These are phyloP conservation scores for Phytophthora constricta DNA, from an alignment of 352 stramenopile species.

Conservation along the genomic window DNA sequence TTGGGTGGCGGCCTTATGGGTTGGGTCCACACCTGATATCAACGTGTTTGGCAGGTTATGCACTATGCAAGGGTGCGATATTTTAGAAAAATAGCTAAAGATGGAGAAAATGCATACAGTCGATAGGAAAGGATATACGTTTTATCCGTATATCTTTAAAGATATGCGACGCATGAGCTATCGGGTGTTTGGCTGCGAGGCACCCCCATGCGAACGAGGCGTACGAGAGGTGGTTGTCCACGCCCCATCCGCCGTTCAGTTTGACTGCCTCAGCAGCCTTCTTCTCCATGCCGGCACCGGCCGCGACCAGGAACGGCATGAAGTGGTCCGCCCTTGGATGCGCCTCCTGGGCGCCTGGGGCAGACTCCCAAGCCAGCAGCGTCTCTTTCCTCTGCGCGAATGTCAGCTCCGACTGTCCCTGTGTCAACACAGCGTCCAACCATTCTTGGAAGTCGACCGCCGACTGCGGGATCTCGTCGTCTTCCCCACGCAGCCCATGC, in stretches of 20 bases:
- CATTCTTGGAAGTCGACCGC: slow-evolving; percentile 51
- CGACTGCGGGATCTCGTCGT: slow-evolving; percentile 21
- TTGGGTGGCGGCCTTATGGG: too few relatives aligned
- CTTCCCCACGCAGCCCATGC: slow-evolving; percentile 29
- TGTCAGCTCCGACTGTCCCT: slow-evolving; percentile 25
- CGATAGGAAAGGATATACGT: not conserved
- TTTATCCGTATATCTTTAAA: too few relatives aligned
- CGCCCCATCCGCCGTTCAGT: slow-evolving; percentile 46
- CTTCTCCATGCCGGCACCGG: slow-evolving; percentile 61
- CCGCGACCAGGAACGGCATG: slow-evolving; percentile 60
- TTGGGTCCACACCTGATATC: slow-evolving; percentile 26
- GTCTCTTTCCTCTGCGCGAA: slow-evolving; percentile 44
- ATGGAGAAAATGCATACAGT: too few relatives aligned
- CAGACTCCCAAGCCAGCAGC: slow-evolving; percentile 48
- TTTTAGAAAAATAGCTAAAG: too few relatives aligned
- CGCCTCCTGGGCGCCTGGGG: slow-evolving; percentile 41
- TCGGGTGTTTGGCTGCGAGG: not conserved
- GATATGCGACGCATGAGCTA: too few relatives aligned
- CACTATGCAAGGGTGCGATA: too few relatives aligned
- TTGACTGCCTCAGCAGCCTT: slow-evolving; percentile 33
- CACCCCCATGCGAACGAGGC: slow-evolving; percentile 49
- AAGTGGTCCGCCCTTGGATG: slow-evolving; percentile 62
- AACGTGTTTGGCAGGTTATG: slow-evolving; percentile 1
- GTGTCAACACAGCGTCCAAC: slow-evolving; percentile 45
- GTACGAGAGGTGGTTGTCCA: slow-evolving; percentile 44